Percentiles rank a stretch among this genome's conserved stretches.
phyloP scores from a whole-genome alignment of 495 filamentous ascomycete species.

The Penicillium salamii region DNA sequence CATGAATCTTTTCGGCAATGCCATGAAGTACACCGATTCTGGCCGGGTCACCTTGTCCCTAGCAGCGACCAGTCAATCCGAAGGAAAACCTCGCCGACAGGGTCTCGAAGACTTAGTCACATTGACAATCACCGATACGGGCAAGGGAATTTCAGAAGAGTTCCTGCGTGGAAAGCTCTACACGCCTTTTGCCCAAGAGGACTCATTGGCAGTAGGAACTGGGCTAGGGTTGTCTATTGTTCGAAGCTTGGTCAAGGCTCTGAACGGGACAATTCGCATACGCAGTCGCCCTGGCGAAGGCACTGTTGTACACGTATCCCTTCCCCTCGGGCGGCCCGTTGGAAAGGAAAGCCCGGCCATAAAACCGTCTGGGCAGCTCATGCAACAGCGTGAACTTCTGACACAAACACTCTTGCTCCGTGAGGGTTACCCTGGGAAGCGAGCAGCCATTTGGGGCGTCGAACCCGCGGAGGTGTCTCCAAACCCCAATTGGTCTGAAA shows the following conservation, averaged over 20 bases:
- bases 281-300: conserved; percentile 49
- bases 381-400: conserved; percentile 20
- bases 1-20: conserved; percentile 82
- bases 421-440: conserved; percentile 23
- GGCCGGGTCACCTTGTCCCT: conserved; percentile 65
- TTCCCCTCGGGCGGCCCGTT: conserved; percentile 40
- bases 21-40: conserved; percentile 71
- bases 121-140: conserved; percentile 62
- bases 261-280: conserved; percentile 53
- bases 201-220: conserved; percentile 55
- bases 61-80: conserved; percentile 39
- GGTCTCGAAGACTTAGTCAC: conserved; percentile 39
- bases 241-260: conserved; percentile 49
- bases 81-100: conserved; percentile 32
- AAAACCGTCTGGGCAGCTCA: conserved; percentile 11
- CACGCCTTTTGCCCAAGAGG: conserved; percentile 75
- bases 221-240: conserved; percentile 54
- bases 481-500: conserved; percentile 18
- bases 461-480: conserved; percentile 14
- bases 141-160: conserved; percentile 70
- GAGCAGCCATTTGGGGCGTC: conserved; percentile 27
- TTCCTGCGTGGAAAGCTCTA: conserved; percentile 68
- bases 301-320: conserved; percentile 48
- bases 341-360: conserved; percentile 26
- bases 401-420: conserved; percentile 28